Conservation (phyloP, 1,284 basidiomycete species). For the Pascua sp. region DNA sequence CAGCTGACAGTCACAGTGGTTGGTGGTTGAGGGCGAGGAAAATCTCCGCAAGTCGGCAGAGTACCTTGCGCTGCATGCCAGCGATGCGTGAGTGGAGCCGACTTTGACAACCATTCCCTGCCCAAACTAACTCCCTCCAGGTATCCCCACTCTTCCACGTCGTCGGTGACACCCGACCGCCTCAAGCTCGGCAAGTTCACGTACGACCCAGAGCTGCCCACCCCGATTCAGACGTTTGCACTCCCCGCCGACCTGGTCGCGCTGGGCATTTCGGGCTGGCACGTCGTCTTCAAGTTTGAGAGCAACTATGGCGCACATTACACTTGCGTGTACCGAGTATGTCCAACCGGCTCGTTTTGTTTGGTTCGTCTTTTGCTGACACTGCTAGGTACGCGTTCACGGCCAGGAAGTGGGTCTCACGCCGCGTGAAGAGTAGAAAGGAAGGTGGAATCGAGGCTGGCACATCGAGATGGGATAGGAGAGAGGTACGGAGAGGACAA, state of each 20-base stretch:
- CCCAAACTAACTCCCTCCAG: neutral
- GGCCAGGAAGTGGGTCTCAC: neutral
- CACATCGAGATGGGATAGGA: too few species aligned
- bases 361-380: constrained; percentile 28
- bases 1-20: constrained; percentile 58
- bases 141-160: neutral
- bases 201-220: constrained; percentile 68
- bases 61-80: constrained; percentile 28
- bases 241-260: constrained; percentile 63
- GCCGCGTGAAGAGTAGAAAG: too few species aligned
- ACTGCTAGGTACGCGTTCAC: constrained; percentile 4
- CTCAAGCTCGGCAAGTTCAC: constrained; percentile 71
- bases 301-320: constrained; percentile 85
- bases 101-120: neutral
- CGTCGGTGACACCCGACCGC: constrained; percentile 6
- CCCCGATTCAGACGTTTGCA: constrained; percentile 81
- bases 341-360: constrained; percentile 14
- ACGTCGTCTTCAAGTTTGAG: constrained; percentile 72
- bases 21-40: constrained; percentile 68
- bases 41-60: constrained; percentile 60
- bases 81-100: neutral
- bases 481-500: too few species aligned
- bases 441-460: too few species aligned
- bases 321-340: constrained; percentile 85
- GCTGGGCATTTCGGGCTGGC: constrained; percentile 70